A percentile compares a stretch with the other conserved stretches of the same genome.
Conservation (phyloP, 768 basidiomycete genomes). For the Nidula microcarpa region DNA sequence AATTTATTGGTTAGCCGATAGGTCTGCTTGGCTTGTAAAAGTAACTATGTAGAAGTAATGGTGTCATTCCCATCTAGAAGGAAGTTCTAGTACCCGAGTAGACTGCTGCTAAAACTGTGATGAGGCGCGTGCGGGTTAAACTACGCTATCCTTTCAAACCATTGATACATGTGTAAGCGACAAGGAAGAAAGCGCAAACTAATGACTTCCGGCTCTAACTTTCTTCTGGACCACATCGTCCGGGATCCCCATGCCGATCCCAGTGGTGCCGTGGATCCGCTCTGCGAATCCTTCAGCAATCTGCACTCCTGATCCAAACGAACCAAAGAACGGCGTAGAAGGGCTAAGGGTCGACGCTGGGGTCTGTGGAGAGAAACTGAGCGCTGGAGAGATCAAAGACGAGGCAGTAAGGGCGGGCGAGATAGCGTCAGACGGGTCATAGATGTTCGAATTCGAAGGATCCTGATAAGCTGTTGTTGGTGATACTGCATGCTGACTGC, state of each 20-base stretch:
- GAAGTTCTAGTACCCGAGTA: no score
- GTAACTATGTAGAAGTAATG: no score
- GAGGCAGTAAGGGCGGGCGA: slow-evolving; percentile 38
- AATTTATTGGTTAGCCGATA: no score
- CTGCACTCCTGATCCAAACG: slow-evolving; percentile 37
- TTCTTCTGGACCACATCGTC: neutral
- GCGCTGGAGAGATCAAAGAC: slow-evolving; percentile 59
- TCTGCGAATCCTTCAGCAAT: neutral
- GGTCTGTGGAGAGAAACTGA: slow-evolving; percentile 65
- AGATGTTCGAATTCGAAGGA: slow-evolving; percentile 6
- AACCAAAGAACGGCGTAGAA: slow-evolving; percentile 68
- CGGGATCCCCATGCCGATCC: neutral
- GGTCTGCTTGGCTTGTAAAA: no score
- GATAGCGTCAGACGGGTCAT: slow-evolving; percentile 14
- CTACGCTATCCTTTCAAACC: no score
- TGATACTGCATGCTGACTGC: slow-evolving; percentile 15
- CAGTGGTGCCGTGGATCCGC: neutral
- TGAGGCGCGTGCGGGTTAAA: no score
- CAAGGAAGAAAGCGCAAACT: neutral
- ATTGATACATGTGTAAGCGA: no score
- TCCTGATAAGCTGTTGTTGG: slow-evolving; percentile 12
- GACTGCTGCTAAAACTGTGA: no score
- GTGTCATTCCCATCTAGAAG: no score
- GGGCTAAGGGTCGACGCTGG: slow-evolving; percentile 62
- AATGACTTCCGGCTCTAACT: neutral